These are phyloP conservation scores for Phytophthora podocarpi DNA, from an alignment of 352 stramenopile species.

Conservation along the genomic window DNA sequence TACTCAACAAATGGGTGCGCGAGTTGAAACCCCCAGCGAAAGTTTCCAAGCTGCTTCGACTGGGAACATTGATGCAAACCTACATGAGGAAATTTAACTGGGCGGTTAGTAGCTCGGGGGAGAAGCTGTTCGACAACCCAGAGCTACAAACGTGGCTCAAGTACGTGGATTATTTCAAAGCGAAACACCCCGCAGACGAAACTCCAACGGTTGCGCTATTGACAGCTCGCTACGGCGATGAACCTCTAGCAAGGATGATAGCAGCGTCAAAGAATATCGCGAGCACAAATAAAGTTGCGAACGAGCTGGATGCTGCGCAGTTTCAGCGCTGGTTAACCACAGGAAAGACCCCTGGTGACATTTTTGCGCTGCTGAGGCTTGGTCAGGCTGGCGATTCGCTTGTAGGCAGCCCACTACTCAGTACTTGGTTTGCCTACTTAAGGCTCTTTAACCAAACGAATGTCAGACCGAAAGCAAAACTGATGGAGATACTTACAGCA, in stretches of 20 bases:
- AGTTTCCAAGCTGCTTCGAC: not conserved
- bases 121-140: not conserved
- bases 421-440: conserved; percentile 1
- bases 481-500: not conserved
- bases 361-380: not conserved
- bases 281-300: not conserved
- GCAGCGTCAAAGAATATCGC: not conserved
- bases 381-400: not conserved
- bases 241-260: not conserved
- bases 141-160: not conserved
- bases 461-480: not conserved
- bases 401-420: not conserved
- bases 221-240: not conserved
- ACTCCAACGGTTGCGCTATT: not conserved
- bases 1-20: conserved; percentile 26
- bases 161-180: conserved; percentile 7
- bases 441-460: not conserved
- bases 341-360: not conserved
- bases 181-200: not conserved
- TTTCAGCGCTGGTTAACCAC: not conserved
- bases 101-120: not conserved
- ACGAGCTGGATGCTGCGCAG: not conserved
- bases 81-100: not conserved
- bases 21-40: not conserved
- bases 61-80: not conserved